Evolutionary conservation across 495 filamentous ascomycete species (phyloP), one percentile per base, ranked within the genome.

Genomic region (Penicillium flavigenum): DNA sequence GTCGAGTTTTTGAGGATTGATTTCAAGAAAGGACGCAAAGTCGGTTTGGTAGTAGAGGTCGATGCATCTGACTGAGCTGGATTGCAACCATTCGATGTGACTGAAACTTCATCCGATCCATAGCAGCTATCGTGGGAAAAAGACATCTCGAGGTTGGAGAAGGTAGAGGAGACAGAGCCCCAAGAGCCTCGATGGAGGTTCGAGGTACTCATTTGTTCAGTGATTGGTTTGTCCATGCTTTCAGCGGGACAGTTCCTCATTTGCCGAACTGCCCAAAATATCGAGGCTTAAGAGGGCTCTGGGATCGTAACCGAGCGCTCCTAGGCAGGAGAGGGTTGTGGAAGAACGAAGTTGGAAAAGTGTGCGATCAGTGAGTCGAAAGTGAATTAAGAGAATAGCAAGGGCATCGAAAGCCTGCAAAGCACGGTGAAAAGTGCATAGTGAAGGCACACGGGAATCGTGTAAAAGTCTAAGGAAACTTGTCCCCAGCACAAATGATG

Each of bases 91-190:
- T 57, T 70, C n/a, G 74, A 74, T 12, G 69, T 60, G 54, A 72
- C 65, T 14, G 76, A 78, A 19, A 73, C 58, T 55, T 76, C 75
- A 58, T 79, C 76, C 16, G 76, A 79, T 51, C 71, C 72, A 62
- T 76, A 79, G 54, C 74, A 77, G 53, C 75, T 78, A 63, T 78
- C 76, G 8, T 75, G 76, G 26, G 74, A 75, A 38, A 75, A 65
- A 10, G 76, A 78, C n/a, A 75, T 64, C 22, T 79, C 74, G 29
- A 76, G 66, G 22, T 68, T 55, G 24, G 72, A 71, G 31, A 76
- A 74, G 4, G 66, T 64, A 45, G 76, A 75, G n/a, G 75, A 74
- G 39, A 76, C 66, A 54, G 75, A 76, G 43, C 76, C 74, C 74
- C 73, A 77, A 24, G 72, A 76, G 57, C 68, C 68, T 61, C 61